Percentiles rank a stretch among this genome's conserved stretches.
Conservation (phyloP, 805 yeast genomes). For the Schwanniomyces occidentalis region DNA sequence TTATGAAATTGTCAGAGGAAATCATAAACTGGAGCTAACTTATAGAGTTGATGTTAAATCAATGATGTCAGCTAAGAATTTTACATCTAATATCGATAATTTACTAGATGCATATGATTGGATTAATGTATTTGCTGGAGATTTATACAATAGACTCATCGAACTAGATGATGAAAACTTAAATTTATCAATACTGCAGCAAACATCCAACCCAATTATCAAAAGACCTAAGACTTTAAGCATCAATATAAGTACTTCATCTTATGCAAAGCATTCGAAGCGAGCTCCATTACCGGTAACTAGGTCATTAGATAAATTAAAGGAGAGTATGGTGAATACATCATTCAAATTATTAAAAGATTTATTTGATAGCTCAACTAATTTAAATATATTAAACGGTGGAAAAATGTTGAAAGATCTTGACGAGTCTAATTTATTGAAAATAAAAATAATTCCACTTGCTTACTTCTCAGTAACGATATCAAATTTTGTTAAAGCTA, state of each 20-base stretch:
- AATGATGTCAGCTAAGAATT: conserved; percentile 87
- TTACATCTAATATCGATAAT: conserved; percentile 55
- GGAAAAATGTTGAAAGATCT: conserved; percentile 19
- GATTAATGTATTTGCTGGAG: conserved; percentile 83
- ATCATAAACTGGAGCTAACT: conserved; percentile 51
- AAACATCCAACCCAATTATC: conserved; percentile 19
- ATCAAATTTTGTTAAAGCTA: conserved; percentile 52
- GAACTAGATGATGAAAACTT: conserved; percentile 72
- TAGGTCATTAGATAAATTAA: conserved; percentile 37
- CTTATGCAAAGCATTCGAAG: conserved; percentile 31
- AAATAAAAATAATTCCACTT: conserved; percentile 41
- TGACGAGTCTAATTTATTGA: conserved; percentile 16
- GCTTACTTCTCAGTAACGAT: conserved; percentile 51
- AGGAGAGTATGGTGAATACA: conserved; percentile 22
- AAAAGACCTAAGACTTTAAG: conserved; percentile 59
- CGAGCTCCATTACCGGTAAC: conserved; percentile 42
- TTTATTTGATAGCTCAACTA: conserved; percentile 26
- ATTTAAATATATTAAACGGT: conserved; percentile 22
- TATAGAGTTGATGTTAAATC: conserved; percentile 68
- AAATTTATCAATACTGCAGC: conserved; percentile 26
- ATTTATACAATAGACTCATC: conserved; percentile 63
- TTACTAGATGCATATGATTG: conserved; percentile 66
- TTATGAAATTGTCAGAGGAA: conserved; percentile 66
- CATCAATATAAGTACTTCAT: conserved; percentile 31
- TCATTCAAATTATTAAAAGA: conserved; percentile 45